phyloP scores from a whole-genome alignment of 2,329 filamentous ascomycete genomes.

The Aspergillus unguis region DNA sequence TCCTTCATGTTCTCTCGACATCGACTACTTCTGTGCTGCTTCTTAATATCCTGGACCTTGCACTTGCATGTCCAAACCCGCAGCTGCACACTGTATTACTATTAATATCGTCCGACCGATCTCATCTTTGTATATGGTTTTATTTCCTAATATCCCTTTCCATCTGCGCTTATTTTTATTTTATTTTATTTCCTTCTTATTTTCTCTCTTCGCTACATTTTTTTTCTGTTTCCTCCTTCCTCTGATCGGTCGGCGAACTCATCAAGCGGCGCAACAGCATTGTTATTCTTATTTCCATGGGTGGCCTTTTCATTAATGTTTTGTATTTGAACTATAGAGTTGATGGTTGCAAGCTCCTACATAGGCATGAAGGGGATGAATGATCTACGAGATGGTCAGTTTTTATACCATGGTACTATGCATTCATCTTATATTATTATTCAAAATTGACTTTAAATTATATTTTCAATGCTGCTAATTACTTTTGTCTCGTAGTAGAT shows the following conservation, averaged over 20 bases:
- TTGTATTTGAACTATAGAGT: conserved; percentile 12
- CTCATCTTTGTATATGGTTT: not conserved
- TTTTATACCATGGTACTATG: conserved; percentile 6
- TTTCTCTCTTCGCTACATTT: not conserved
- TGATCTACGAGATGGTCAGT: conserved; percentile 1
- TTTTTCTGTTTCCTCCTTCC: not conserved
- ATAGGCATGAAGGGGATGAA: conserved; percentile 9
- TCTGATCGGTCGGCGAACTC: not conserved
- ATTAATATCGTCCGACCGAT: conserved; percentile 5
- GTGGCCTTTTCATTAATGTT: not conserved
- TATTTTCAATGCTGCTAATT: too few relatives aligned
- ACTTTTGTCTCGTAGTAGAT: too few relatives aligned
- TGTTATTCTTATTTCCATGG: conserved; percentile 3
- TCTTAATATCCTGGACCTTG: conserved; percentile 10
- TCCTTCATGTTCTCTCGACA: not conserved
- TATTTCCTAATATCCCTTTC: not conserved
- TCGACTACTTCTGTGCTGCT: conserved; percentile 8
- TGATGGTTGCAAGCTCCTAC: conserved; percentile 7
- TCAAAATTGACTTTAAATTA: not conserved
- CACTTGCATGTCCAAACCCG: not conserved
- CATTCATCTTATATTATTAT: conserved; percentile 1
- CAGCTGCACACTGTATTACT: conserved; percentile 19
- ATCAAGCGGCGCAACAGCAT: not conserved
- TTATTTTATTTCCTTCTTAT: not conserved
- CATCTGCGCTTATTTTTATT: not conserved